Evolutionary conservation across 108 stramenopile genomes (phyloP), one percentile per base, ranked within the genome.

Genomic region (Cylindrotheca closterium): DNA sequence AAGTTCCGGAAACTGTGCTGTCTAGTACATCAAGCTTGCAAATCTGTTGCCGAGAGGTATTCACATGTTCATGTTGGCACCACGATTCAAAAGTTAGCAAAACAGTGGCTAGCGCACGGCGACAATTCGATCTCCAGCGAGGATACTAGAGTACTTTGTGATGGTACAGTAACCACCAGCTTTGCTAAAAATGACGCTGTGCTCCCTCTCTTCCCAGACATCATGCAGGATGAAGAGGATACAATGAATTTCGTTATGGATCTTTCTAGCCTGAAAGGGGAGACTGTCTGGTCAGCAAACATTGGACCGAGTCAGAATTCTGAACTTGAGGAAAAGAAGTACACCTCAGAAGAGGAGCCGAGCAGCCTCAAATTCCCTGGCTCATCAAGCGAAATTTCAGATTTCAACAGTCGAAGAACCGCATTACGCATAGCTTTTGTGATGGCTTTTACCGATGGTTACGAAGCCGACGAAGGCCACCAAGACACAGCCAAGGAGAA

Each of bases 241-340:
- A 85, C 87, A 1, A 71, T 81, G 22, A 80, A 89, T 32, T 93
- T 93, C 64, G 75, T 91, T 2, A 91, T 94, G 86, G 88, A 94
- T 73, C 72, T 94, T n/a, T 73, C 79, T 30, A 63, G 45, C 33
- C 61, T 89, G 7, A 70, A 79, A 51, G 76, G 54, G 30, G 31
- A 67, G 47, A 61, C 74, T 23, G 51, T 45, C 10, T 86, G 82
- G 85, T 49, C 78, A 47, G 60, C 42, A 32, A 56, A 75, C 58
- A 55, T 54, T 2, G 49, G 47, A 47, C 34, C 30, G 63, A 47
- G 7, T 29, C 47, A 37, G 21, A 18, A 12, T 27, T 33, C 30
- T 49, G 33, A 42, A 47, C 46, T 42, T 25, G 37, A 55, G 4
- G 60, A 33, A 7, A 47, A 32, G 27, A 62, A 17, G 5, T 0